Evolutionary conservation across 371 early-diverging fungal species (phyloP).

Genomic region (Rhizopus microsporus): DNA sequence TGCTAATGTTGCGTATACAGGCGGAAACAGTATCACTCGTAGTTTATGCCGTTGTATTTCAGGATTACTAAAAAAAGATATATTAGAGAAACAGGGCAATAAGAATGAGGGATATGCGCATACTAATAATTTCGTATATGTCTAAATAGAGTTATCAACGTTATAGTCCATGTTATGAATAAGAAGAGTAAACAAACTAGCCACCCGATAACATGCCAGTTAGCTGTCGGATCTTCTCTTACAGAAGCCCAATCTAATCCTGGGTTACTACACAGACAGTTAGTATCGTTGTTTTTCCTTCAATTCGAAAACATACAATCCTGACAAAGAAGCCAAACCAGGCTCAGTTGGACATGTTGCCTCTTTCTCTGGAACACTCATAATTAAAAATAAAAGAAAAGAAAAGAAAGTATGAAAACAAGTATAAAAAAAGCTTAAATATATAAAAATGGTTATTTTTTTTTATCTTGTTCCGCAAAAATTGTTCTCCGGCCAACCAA

Average conservation of each 20-base stretch:
- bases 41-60: constrained; percentile 48
- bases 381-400: constrained; percentile 4
- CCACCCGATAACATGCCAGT: constrained; percentile 56
- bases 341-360: constrained; percentile 22
- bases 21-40: constrained; percentile 48
- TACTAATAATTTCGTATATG: constrained; percentile 49
- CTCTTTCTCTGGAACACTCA: constrained; percentile 8
- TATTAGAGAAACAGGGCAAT: neutral
- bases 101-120: constrained; percentile 1
- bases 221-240: constrained; percentile 20
- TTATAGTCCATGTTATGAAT: constrained; percentile 39
- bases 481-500: too few relatives aligned
- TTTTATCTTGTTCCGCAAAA: too few relatives aligned
- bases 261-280: constrained; percentile 9
- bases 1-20: constrained; percentile 42
- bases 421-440: too few relatives aligned
- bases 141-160: constrained; percentile 22
- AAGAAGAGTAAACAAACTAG: constrained; percentile 34
- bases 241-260: constrained; percentile 24
- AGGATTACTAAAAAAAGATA: constrained; percentile 28
- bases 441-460: too few relatives aligned
- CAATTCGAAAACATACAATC: constrained; percentile 19
- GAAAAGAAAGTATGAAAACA: neutral
- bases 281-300: neutral
- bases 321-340: constrained; percentile 16